Percentiles rank a stretch among this genome's conserved stretches.
These are phyloP conservation scores for Salix koriyanagi DNA, from an alignment of 345 rosid genomes.

Conservation along the genomic window DNA sequence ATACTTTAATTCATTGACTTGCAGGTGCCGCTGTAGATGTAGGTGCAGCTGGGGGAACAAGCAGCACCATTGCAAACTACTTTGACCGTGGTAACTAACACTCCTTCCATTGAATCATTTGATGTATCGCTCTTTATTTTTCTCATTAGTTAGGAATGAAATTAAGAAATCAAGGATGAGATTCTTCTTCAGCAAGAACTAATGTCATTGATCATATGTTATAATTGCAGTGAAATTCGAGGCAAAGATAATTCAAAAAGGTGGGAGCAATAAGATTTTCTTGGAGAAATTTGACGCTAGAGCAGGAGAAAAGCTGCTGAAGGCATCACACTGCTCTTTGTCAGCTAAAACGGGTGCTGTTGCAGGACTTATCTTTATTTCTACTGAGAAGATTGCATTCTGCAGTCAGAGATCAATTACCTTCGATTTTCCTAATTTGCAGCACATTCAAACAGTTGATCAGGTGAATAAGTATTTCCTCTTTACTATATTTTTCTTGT, in stretches of 20 bases:
- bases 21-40: neutral
- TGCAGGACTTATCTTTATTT: slow-evolving; percentile 43
- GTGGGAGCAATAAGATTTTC: slow-evolving; percentile 41
- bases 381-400: slow-evolving; percentile 34
- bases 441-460: slow-evolving; percentile 21
- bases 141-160: neutral
- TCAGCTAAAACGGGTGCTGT: slow-evolving; percentile 46
- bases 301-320: slow-evolving; percentile 39
- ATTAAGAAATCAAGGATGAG: neutral
- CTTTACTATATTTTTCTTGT: neutral
- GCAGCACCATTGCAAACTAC: neutral
- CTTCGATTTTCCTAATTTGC: slow-evolving; percentile 17
- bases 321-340: slow-evolving; percentile 47
- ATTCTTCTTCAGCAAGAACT: neutral
- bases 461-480: slow-evolving; percentile 23
- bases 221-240: slow-evolving; percentile 40
- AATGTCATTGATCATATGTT: neutral
- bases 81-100: neutral
- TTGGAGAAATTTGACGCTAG: slow-evolving; percentile 27
- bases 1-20: neutral
- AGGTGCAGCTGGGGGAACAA: neutral
- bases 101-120: neutral
- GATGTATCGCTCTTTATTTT: no score
- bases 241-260: slow-evolving; percentile 33
- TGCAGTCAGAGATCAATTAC: slow-evolving; percentile 32